Evolutionary conservation across 345 rosid species (phyloP).

Genomic region (Melaleuca quinquenervia): DNA sequence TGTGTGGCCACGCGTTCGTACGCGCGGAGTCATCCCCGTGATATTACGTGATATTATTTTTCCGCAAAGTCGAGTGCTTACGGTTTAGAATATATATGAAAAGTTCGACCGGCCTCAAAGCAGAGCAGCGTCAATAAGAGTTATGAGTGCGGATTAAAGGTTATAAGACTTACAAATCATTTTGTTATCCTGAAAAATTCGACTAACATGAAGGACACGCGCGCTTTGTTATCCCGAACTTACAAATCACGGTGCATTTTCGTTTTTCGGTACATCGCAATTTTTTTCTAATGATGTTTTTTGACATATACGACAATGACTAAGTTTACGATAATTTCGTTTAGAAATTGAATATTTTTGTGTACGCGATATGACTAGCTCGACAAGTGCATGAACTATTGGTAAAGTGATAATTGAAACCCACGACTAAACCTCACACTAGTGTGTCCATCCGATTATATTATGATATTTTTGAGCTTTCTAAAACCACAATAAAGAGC

Average conservation of each 20-base stretch:
- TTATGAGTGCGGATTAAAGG: not conserved
- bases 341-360: not conserved
- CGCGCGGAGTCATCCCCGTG: not conserved
- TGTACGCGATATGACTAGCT: not conserved
- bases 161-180: not conserved
- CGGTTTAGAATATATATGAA: too few relatives aligned
- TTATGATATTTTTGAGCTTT: not conserved
- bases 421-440: not conserved
- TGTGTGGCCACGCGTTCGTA: not conserved
- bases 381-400: not conserved
- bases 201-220: not conserved
- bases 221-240: not conserved
- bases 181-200: too few relatives aligned
- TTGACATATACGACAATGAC: not conserved
- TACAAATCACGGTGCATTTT: too few relatives aligned
- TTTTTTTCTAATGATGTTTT: not conserved
- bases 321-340: not conserved
- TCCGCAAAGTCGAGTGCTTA: too few relatives aligned
- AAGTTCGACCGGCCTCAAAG: too few relatives aligned
- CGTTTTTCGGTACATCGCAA: not conserved
- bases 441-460: not conserved
- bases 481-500: not conserved
- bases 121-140: not conserved
- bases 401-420: not conserved
- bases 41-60: too few relatives aligned